These are phyloP conservation scores for Calonectria naviculata DNA, from an alignment of 2,329 filamentous ascomycete species.

Conservation along the genomic window DNA sequence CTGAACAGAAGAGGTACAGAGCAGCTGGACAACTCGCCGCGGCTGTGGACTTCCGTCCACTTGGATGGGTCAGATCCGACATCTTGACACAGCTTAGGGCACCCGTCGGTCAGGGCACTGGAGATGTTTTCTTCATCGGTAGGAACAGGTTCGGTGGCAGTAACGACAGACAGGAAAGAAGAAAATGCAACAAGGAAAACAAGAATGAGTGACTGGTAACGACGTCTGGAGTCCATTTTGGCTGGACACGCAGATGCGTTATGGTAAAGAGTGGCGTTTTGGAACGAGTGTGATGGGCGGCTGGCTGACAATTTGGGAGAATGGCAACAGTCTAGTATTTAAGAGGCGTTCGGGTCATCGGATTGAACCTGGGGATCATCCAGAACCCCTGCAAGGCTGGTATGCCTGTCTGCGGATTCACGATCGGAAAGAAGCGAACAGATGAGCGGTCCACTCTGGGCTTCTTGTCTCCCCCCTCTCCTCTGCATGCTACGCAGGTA, in stretches of 20 bases:
- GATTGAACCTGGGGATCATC: not conserved
- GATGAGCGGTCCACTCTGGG: slow-evolving; percentile 6
- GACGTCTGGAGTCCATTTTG: slow-evolving; percentile 30
- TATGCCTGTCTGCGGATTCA: slow-evolving; percentile 26
- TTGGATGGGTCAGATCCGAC: slow-evolving; percentile 34
- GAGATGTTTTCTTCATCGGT: slow-evolving; percentile 37
- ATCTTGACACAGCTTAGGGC: slow-evolving; percentile 31
- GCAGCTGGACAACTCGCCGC: slow-evolving; percentile 31
- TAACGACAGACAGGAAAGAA: slow-evolving; percentile 19
- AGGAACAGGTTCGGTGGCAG: slow-evolving; percentile 17
- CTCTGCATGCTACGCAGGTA: slow-evolving; percentile 9
- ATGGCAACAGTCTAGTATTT: slow-evolving; percentile 15
- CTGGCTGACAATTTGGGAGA: not conserved
- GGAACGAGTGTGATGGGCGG: slow-evolving; percentile 2
- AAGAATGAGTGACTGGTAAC: slow-evolving; percentile 37
- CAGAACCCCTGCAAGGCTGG: slow-evolving; percentile 29
- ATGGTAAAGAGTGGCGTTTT: not conserved
- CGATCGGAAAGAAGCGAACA: slow-evolving; percentile 19
- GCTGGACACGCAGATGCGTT: not conserved
- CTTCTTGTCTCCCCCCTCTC: not conserved
- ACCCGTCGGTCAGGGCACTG: slow-evolving; percentile 36
- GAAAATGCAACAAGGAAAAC: slow-evolving; percentile 25
- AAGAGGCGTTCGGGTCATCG: slow-evolving; percentile 10
- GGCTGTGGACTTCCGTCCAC: slow-evolving; percentile 39
- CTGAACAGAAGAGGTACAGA: slow-evolving; percentile 33